Evolutionary conservation across 73 alveolate species (phyloP), one percentile per base, ranked within the genome.

Genomic region (Loxodes magnus): DNA sequence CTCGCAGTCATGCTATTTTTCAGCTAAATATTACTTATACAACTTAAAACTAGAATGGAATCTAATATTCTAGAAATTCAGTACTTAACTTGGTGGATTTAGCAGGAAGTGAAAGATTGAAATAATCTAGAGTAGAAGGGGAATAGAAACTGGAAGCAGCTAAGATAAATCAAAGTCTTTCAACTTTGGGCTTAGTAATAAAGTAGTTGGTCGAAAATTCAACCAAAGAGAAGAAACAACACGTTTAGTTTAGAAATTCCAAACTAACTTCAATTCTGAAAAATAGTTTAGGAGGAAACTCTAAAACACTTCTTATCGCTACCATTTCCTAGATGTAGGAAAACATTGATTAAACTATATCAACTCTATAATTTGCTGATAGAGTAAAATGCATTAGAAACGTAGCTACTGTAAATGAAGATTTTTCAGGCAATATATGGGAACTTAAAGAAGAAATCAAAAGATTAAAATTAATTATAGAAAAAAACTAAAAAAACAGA

Each of bases 261-360:
- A 81, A 81, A 56, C 56, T 81, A 29, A 81, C 94, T 3, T 62
- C 92, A 70, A 60, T 85, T 21, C 53, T 85, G 33, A 48, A 68
- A 41, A 92, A 85, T 51, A 68, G 92, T 34, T 43, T 85, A n/a
- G 96, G 96, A 63, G 96, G 96, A 52, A 85, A 85, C 56, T 60
- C 92, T 10, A 81, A 49, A 49, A 85, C 96, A 7, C 55, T 76
- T 41, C 67, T 85, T 29, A 81, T 85, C 46, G 58, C 75, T 48
- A 85, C 96, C 28, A 66, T 83, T 41, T 63, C 87, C 35, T 82
- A 82, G 28, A 61, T 84, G 38, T 67, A 66, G 27, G 74, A 56
- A 63, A 79, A 85, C 65, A 82, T 75, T 19, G 51, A 38, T 56
- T 84, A 80, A 65, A 85, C 94, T 9, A 39, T 70, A 23, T 52